Conservation (phyloP, 1,284 basidiomycete species). For the Athelia psychrophila region DNA sequence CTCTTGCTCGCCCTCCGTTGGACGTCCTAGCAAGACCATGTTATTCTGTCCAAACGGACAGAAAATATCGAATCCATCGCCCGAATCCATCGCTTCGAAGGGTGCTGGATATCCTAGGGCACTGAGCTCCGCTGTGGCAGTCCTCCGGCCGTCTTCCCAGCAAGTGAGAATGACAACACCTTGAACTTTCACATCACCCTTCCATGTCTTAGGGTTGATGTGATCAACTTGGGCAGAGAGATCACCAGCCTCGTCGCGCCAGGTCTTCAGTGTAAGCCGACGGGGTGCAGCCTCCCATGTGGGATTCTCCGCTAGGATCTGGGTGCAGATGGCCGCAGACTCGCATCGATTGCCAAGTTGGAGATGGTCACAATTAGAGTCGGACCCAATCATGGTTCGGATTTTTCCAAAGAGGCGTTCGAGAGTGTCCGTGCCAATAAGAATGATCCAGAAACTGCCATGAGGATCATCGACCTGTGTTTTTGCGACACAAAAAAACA, state of each 20-base stretch:
- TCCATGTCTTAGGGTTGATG: background rate
- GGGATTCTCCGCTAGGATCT: background rate
- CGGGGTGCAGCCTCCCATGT: background rate
- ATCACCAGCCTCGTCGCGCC: background rate
- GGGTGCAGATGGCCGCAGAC: background rate
- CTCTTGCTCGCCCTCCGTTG: background rate
- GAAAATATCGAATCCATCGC: background rate
- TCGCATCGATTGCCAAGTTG: background rate
- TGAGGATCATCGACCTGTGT: background rate
- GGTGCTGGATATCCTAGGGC: background rate
- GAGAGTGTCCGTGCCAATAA: background rate
- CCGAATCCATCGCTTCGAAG: background rate
- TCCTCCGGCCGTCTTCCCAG: background rate
- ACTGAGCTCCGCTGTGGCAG: background rate
- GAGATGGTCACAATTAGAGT: background rate
- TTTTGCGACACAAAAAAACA: conserved; percentile 22
- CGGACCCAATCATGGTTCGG: background rate
- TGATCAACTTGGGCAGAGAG: background rate
- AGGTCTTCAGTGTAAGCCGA: background rate
- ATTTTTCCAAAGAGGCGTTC: background rate
- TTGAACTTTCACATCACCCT: background rate
- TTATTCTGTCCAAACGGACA: background rate
- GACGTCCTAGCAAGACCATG: background rate
- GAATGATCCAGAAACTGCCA: background rate
- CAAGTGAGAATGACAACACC: background rate